These are phyloP conservation scores for Thuja plicata DNA, from an alignment of 83 land plant species.

Conservation along the genomic window DNA sequence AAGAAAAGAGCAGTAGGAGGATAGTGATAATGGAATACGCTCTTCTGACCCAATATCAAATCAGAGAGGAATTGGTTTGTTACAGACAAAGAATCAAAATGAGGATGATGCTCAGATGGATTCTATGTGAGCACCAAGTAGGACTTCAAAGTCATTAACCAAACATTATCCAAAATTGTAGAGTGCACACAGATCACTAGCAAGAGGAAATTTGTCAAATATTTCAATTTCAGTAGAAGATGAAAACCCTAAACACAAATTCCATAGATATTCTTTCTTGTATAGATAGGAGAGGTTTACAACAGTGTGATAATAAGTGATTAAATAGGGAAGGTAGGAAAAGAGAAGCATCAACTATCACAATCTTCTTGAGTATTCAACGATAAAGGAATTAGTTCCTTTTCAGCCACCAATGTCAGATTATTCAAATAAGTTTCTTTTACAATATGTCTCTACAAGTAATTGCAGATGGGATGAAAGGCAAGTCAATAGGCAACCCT, in stretches of 20 bases:
- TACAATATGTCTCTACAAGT: slow-evolving; percentile 1
- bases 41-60: slow-evolving; percentile 22
- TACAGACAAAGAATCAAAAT: slow-evolving; percentile 5
- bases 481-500: neutral
- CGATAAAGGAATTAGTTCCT: neutral
- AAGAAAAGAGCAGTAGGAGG: no score
- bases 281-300: neutral
- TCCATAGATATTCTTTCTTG: neutral
- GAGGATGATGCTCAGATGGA: slow-evolving; percentile 13
- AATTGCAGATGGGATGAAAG: neutral
- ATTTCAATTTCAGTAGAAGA: neutral
- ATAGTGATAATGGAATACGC: no score
- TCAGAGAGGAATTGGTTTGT: slow-evolving; percentile 16
- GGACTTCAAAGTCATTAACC: neutral
- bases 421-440: neutral
- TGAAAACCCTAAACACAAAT: no score
- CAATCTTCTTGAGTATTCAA: no score
- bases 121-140: neutral
- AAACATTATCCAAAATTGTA: neutral
- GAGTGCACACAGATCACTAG: neutral
- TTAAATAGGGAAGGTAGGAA: no score
- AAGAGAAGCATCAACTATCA: no score
- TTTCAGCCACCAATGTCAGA: neutral
- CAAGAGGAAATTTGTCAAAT: neutral
- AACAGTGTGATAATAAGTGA: neutral